phyloP scores from a whole-genome alignment of 2,329 filamentous ascomycete species.

The Fonsecaea multimorphosa region DNA sequence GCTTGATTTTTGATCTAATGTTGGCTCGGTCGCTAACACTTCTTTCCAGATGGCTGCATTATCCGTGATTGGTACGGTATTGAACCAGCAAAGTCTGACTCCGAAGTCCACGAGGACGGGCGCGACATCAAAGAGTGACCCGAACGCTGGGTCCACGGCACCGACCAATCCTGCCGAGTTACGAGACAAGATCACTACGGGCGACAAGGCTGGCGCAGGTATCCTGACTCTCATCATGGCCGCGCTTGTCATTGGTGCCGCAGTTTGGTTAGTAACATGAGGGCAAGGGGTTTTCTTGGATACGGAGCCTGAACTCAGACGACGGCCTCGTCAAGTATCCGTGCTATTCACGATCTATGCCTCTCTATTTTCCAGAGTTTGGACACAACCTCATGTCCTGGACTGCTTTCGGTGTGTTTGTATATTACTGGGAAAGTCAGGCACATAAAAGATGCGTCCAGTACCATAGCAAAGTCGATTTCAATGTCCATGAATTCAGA shows the following conservation, averaged over 20 bases:
- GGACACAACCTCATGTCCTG: neutral
- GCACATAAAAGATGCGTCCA: neutral
- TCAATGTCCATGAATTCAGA: neutral
- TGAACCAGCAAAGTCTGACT: slow-evolving; percentile 55
- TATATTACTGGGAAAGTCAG: slow-evolving; percentile 1
- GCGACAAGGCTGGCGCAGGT: slow-evolving; percentile 48
- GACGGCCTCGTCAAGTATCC: neutral
- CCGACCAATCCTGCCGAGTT: slow-evolving; percentile 25
- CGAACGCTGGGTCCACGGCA: slow-evolving; percentile 43
- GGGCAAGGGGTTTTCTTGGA: neutral
- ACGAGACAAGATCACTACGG: slow-evolving; percentile 40
- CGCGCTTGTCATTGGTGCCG: slow-evolving; percentile 32
- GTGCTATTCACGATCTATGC: neutral
- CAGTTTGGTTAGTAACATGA: slow-evolving; percentile 33
- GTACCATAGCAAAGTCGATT: slow-evolving; percentile 3
- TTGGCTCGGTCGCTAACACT: slow-evolving; percentile 11
- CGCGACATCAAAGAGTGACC: slow-evolving; percentile 57
- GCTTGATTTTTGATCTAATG: neutral
- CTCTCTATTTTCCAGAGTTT: neutral
- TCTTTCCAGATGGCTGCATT: slow-evolving; percentile 64
- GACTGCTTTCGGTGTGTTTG: neutral
- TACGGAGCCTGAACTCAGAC: neutral
- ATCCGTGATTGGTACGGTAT: slow-evolving; percentile 65
- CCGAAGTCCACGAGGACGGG: slow-evolving; percentile 63
- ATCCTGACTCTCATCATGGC: slow-evolving; percentile 47